Conservation (phyloP, 1,284 basidiomycete species). For the Ustilago vetiveriae region DNA sequence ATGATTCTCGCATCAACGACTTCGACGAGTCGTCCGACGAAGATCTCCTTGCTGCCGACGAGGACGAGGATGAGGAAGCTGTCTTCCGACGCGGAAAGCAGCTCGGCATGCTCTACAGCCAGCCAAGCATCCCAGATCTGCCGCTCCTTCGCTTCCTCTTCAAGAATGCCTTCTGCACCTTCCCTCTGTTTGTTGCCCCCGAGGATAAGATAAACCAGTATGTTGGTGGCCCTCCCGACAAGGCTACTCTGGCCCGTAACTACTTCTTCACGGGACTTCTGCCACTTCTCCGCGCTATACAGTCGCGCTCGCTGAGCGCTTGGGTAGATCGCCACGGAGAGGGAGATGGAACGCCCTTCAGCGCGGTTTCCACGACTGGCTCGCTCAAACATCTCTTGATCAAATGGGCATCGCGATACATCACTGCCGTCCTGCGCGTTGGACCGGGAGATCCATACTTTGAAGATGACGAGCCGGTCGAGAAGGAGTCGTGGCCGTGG, state of each 20-base stretch:
- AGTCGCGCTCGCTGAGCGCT: slow-evolving; percentile 58
- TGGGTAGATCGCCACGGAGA: slow-evolving; percentile 61
- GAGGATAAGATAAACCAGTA: slow-evolving; percentile 47
- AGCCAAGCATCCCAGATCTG: slow-evolving; percentile 46
- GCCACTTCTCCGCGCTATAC: slow-evolving; percentile 56
- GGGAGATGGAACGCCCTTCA: slow-evolving; percentile 59
- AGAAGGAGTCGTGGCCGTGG: slow-evolving; percentile 55
- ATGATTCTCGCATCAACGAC: slow-evolving; percentile 56
- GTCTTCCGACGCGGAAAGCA: slow-evolving; percentile 54
- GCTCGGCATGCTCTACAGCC: slow-evolving; percentile 36
- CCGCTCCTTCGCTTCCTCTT: slow-evolving; percentile 61
- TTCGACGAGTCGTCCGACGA: slow-evolving; percentile 54
- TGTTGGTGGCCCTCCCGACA: slow-evolving; percentile 47
- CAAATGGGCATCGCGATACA: slow-evolving; percentile 55
- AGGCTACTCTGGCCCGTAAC: slow-evolving; percentile 51
- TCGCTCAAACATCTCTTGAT: slow-evolving; percentile 37
- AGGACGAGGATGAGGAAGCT: slow-evolving; percentile 58
- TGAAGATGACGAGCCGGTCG: slow-evolving; percentile 31
- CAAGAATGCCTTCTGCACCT: slow-evolving; percentile 61
- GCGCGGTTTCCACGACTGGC: slow-evolving; percentile 42
- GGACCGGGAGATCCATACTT: slow-evolving; percentile 54
- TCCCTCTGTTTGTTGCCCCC: slow-evolving; percentile 60
- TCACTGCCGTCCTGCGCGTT: slow-evolving; percentile 56
- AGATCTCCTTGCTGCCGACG: slow-evolving; percentile 39
- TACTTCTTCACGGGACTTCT: slow-evolving; percentile 55